Evolutionary conservation across 2,329 filamentous ascomycete species (phyloP).

Genomic region (Phaeoacremonium minimum): DNA sequence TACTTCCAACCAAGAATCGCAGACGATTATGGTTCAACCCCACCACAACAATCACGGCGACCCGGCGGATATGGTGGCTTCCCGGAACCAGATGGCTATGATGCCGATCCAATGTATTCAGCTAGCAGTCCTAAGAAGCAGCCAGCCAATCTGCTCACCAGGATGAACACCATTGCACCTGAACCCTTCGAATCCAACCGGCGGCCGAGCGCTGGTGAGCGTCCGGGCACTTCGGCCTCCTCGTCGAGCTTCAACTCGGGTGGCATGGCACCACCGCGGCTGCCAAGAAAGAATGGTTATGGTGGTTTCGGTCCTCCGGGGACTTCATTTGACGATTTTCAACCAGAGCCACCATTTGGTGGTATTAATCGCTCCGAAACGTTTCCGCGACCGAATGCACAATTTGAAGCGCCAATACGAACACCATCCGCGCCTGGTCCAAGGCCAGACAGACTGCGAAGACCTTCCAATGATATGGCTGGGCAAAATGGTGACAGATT

Average conservation of each 20-base stretch:
- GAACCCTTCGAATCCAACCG: conserved; percentile 57
- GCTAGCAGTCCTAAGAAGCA: conserved; percentile 43
- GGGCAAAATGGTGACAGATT: conserved; percentile 15
- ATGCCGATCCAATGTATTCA: conserved; percentile 35
- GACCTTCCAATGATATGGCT: conserved; percentile 14
- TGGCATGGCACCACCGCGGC: conserved; percentile 27
- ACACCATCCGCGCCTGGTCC: conserved; percentile 43
- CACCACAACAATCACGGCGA: conserved; percentile 31
- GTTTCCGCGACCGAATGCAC: conserved; percentile 38
- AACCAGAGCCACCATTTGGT: conserved; percentile 29
- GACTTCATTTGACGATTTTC: conserved; percentile 28
- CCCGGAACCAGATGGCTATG: conserved; percentile 27
- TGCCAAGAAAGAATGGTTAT: conserved; percentile 49
- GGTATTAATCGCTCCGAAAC: conserved; percentile 45
- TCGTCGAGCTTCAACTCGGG: conserved; percentile 24
- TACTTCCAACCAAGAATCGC: conserved; percentile 42
- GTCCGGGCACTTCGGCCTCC: conserved; percentile 24
- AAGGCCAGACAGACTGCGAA: conserved; percentile 31
- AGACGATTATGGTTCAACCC: conserved; percentile 32
- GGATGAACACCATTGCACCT: conserved; percentile 62
- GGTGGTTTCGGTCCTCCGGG: conserved; percentile 51
- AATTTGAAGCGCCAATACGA: conserved; percentile 31
- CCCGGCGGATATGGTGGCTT: conserved; percentile 48
- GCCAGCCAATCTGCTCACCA: conserved; percentile 43
- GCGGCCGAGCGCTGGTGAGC: conserved; percentile 21